phyloP scores from a whole-genome alignment of 1,284 basidiomycete species.

The Cystobasidium sp. region DNA sequence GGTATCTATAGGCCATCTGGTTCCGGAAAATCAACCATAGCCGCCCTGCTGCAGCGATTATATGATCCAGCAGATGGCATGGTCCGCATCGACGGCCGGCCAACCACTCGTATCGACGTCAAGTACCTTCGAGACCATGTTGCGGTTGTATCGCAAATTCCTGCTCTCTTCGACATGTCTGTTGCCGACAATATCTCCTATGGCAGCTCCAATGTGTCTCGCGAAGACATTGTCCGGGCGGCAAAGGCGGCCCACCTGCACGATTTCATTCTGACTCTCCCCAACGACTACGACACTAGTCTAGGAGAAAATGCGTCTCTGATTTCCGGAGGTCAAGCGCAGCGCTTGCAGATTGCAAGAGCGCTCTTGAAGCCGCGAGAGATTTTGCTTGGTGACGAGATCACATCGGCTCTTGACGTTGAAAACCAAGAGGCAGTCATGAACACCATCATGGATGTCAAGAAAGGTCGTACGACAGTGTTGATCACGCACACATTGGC shows the following conservation, averaged over 20 bases:
- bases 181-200: conserved; percentile 87
- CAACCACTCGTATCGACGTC: conserved; percentile 67
- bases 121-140: conserved; percentile 78
- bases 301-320: conserved; percentile 86
- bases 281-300: conserved; percentile 79
- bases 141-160: conserved; percentile 81
- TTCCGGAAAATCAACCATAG: conserved; percentile 85
- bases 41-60: conserved; percentile 77
- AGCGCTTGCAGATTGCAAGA: conserved; percentile 88
- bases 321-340: conserved; percentile 92
- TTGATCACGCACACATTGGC: conserved; percentile 92
- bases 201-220: conserved; percentile 60
- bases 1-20: conserved; percentile 69
- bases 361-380: conserved; percentile 74
- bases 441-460: conserved; percentile 71
- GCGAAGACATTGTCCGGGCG: conserved; percentile 68
- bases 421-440: conserved; percentile 79
- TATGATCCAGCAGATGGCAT: conserved; percentile 75
- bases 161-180: conserved; percentile 82
- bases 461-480: conserved; percentile 74
- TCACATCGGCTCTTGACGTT: conserved; percentile 84
- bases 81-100: conserved; percentile 65
- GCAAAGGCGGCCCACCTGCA: conserved; percentile 78
- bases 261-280: conserved; percentile 80
- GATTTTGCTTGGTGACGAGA: conserved; percentile 91